A percentile compares a stretch with the other conserved stretches of the same genome.
Conservation (phyloP, 2,329 filamentous ascomycete species). For the Botrytis galanthina region DNA sequence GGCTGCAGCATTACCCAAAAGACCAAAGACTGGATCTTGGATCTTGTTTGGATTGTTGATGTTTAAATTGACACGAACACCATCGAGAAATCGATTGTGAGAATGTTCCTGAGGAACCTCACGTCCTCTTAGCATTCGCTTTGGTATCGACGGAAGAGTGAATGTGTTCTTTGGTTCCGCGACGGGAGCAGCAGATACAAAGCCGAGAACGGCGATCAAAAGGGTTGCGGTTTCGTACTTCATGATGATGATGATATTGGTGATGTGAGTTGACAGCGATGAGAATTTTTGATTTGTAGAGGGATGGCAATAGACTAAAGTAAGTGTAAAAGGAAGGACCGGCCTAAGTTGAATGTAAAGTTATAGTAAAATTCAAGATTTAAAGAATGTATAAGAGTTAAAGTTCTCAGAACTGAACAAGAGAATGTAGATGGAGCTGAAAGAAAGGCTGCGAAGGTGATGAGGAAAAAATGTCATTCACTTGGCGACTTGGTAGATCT, state of each 20-base stretch:
- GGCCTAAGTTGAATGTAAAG: constrained; percentile 31
- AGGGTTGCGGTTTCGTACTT: constrained; percentile 37
- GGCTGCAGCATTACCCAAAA: constrained; percentile 53
- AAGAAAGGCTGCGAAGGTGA: constrained; percentile 35
- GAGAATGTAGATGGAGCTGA: constrained; percentile 35
- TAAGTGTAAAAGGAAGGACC: constrained; percentile 29
- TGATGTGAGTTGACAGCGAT: constrained; percentile 23
- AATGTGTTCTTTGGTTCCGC: constrained; percentile 31
- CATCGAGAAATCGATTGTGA: constrained; percentile 49
- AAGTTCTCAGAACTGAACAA: constrained; percentile 39
- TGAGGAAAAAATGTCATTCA: constrained; percentile 26
- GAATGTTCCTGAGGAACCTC: constrained; percentile 59
- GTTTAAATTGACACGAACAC: constrained; percentile 45
- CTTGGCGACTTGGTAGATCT: constrained; percentile 22
- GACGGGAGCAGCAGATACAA: constrained; percentile 35
- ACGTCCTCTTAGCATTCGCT: constrained; percentile 40
- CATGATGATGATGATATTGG: constrained; percentile 35
- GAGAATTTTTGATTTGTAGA: constrained; percentile 24
- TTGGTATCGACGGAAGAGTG: constrained; percentile 24
- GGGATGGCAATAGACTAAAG: neutral
- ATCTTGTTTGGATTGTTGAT: constrained; percentile 52
- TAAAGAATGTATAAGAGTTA: constrained; percentile 37
- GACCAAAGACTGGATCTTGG: constrained; percentile 49
- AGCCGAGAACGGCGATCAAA: constrained; percentile 35
- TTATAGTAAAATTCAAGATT: constrained; percentile 9